Conservation (phyloP, 1,284 basidiomycete genomes). For the Cutaneotrichosporon sp. region DNA sequence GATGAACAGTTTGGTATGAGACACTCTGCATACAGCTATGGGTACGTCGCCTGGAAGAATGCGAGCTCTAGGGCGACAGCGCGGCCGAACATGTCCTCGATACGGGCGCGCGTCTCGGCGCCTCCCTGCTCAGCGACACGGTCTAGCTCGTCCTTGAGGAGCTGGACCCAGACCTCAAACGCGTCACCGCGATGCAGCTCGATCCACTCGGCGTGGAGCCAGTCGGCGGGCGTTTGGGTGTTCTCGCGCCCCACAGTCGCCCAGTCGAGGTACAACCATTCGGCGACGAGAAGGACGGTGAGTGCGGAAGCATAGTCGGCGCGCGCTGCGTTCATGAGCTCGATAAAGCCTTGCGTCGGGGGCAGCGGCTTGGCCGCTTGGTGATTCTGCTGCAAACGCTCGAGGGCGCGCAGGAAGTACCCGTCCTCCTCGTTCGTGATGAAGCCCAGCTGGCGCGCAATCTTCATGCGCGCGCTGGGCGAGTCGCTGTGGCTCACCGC, state of each 20-base stretch:
- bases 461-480: slow-evolving; percentile 5
- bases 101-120: neutral
- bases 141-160: slow-evolving; percentile 12
- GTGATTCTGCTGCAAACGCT: neutral
- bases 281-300: slow-evolving; percentile 17
- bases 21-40: no score
- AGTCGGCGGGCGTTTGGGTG: slow-evolving; percentile 3
- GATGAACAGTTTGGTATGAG: no score
- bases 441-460: slow-evolving; percentile 15
- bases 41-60: slow-evolving; percentile 16
- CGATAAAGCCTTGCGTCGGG: slow-evolving; percentile 5
- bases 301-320: slow-evolving; percentile 9
- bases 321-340: slow-evolving; percentile 10
- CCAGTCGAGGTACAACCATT: slow-evolving; percentile 24
- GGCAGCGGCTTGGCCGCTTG: neutral
- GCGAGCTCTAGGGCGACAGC: slow-evolving; percentile 12
- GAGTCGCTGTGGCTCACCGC: slow-evolving; percentile 12
- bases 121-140: slow-evolving; percentile 6
- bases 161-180: slow-evolving; percentile 14
- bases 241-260: neutral
- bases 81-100: slow-evolving; percentile 10
- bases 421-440: slow-evolving; percentile 17
- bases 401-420: slow-evolving; percentile 15
- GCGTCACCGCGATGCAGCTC: slow-evolving; percentile 16
- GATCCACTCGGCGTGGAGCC: slow-evolving; percentile 20